Conservation (phyloP, 176 grass and related monocot species). For the Carex myosuroides region DNA sequence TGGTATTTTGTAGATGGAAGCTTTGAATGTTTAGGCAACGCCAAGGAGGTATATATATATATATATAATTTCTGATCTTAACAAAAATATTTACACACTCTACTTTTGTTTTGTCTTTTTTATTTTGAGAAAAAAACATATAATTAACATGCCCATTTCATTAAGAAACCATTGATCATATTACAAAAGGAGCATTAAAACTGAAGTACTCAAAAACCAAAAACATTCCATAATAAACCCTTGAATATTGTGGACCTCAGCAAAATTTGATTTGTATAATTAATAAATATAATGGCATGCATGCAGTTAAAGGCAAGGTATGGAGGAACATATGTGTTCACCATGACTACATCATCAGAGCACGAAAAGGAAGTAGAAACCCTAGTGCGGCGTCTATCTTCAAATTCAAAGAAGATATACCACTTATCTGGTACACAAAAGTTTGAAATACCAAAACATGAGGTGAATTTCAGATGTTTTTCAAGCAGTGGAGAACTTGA, state of each 20-base stretch:
- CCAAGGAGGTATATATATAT: conserved; percentile 25
- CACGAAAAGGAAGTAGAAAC: conserved; percentile 29
- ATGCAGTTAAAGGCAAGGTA: conserved; percentile 36
- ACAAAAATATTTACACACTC: not conserved
- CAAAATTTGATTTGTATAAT: too few species aligned
- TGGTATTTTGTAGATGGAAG: conserved; percentile 30
- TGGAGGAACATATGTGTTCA: conserved; percentile 31
- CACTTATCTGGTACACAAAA: conserved; percentile 42
- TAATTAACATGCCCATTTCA: too few species aligned
- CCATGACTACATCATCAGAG: conserved; percentile 21
- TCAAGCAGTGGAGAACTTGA: conserved; percentile 13
- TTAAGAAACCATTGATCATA: too few species aligned
- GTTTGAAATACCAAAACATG: conserved; percentile 38
- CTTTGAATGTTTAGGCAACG: conserved; percentile 31
- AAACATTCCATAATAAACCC: too few species aligned
- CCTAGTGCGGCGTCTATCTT: conserved; percentile 14
- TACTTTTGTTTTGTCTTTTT: not conserved
- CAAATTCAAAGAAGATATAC: conserved; percentile 30
- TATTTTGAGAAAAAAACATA: too few species aligned
- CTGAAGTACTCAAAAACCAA: too few species aligned
- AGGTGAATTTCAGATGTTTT: conserved; percentile 28
- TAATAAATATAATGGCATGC: not conserved
- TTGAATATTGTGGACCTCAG: too few species aligned
- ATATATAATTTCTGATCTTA: not conserved
- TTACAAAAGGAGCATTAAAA: too few species aligned